phyloP scores from a whole-genome alignment of 2,329 filamentous ascomycete genomes.

The Dactylonectria estremocensis region DNA sequence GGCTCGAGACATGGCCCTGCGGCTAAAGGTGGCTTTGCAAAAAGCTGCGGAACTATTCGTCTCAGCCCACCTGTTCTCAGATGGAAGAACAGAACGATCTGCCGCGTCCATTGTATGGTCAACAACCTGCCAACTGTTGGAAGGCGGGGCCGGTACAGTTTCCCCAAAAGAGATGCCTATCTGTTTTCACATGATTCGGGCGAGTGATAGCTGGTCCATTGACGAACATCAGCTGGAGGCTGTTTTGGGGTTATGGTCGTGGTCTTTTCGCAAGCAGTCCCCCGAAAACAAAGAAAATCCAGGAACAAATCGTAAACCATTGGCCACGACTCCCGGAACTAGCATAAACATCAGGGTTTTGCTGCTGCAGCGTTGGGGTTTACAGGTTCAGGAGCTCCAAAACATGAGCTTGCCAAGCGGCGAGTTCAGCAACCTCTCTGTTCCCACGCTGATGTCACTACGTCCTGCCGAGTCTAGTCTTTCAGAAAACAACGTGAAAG shows the following conservation, averaged over 20 bases:
- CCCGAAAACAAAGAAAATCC: not conserved
- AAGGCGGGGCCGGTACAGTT: not conserved
- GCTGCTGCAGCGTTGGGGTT: not conserved
- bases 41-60: not conserved
- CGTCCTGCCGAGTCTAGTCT: not conserved
- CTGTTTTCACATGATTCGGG: not conserved
- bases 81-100: not conserved
- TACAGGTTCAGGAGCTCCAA: not conserved
- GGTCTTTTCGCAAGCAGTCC: not conserved
- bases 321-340: not conserved
- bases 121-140: not conserved
- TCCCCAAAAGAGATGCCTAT: not conserved
- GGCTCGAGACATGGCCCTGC: not conserved
- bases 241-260: constrained; percentile 1
- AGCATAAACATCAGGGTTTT: not conserved
- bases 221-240: constrained; percentile 5
- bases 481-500: not conserved
- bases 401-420: not conserved
- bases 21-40: not conserved
- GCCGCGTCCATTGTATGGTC: constrained; percentile 1
- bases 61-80: not conserved
- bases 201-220: not conserved
- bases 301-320: not conserved
- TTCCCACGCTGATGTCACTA: not conserved
- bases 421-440: not conserved